Evolutionary conservation across 1,284 basidiomycete species (phyloP).

Genomic region (Melampsora americana): DNA sequence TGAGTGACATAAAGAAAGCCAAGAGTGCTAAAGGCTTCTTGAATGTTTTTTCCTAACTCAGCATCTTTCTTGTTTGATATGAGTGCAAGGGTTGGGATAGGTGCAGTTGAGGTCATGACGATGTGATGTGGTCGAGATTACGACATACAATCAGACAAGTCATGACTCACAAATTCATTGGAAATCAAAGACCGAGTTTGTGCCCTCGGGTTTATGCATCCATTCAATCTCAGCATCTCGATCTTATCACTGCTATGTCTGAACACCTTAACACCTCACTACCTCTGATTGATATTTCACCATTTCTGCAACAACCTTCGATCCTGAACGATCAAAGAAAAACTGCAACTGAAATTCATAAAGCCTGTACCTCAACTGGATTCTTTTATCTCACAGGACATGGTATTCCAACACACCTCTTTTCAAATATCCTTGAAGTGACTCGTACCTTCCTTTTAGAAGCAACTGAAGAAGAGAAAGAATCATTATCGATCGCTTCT

Average conservation of each 20-base stretch:
- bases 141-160: too few relatives aligned
- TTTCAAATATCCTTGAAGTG: conserved; percentile 65
- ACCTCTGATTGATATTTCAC: conserved; percentile 54
- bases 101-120: conserved; percentile 7
- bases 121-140: too few relatives aligned
- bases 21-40: background rate
- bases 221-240: conserved; percentile 44
- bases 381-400: conserved; percentile 70
- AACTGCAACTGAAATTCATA: conserved; percentile 65
- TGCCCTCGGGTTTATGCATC: too few relatives aligned
- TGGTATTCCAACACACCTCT: conserved; percentile 63
- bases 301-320: conserved; percentile 48
- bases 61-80: background rate
- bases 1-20: conserved; percentile 7
- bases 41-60: background rate
- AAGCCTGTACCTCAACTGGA: conserved; percentile 71
- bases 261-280: conserved; percentile 46
- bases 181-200: too few relatives aligned
- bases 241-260: conserved; percentile 18
- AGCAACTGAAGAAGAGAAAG: conserved; percentile 65
- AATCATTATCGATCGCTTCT: conserved; percentile 67
- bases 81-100: conserved; percentile 5
- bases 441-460: conserved; percentile 69
- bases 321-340: conserved; percentile 53
- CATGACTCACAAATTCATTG: too few relatives aligned